Evolutionary conservation across 352 stramenopile species (phyloP).

Genomic region (Phytophthora sojae): DNA sequence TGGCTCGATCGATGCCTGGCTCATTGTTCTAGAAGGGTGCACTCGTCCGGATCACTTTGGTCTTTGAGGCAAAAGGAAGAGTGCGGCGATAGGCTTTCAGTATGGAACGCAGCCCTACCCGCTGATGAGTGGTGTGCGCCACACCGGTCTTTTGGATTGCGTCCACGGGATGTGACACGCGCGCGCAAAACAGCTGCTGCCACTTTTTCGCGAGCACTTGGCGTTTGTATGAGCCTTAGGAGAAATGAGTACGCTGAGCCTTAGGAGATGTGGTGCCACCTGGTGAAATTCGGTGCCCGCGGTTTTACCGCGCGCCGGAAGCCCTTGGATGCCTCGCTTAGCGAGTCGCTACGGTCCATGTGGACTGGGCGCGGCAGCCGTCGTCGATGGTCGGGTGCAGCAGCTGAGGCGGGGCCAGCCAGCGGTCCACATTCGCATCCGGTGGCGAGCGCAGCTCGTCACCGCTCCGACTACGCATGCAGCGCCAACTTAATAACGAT

Average conservation of each 20-base stretch:
- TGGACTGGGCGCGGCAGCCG: background rate
- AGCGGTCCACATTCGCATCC: background rate
- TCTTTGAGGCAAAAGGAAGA: conserved; percentile 14
- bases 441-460: background rate
- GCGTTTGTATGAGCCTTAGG: too few relatives aligned
- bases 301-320: background rate
- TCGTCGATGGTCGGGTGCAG: background rate
- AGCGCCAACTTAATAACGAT: too few relatives aligned
- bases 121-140: conserved; percentile 2
- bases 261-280: too few relatives aligned
- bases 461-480: too few relatives aligned
- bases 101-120: background rate
- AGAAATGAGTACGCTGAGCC: too few relatives aligned
- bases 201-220: too few relatives aligned
- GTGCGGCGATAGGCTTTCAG: conserved; percentile 14
- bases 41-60: background rate
- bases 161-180: conserved; percentile 17
- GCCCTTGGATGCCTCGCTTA: background rate
- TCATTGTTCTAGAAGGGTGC: conserved; percentile 21
- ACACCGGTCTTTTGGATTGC: conserved; percentile 15
- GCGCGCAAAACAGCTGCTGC: too few relatives aligned
- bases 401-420: background rate
- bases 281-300: too few relatives aligned
- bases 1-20: conserved; percentile 21
- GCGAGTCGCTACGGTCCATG: background rate